These are phyloP conservation scores for Candida sp. DNA, from an alignment of 1,139 yeast species.

Conservation along the genomic window DNA sequence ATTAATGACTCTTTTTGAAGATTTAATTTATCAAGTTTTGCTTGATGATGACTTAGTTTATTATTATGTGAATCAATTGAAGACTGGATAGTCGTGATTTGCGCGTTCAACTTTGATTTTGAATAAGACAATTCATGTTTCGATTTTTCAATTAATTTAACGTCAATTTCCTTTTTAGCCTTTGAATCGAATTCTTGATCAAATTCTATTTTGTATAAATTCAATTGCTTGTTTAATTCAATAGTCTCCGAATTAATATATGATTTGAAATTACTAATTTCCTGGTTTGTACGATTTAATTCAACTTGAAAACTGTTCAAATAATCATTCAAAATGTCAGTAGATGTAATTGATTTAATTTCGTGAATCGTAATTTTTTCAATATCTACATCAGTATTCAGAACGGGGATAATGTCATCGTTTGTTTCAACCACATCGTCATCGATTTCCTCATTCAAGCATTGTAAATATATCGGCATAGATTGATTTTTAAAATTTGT, in stretches of 20 bases:
- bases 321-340: slow-evolving; percentile 19
- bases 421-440: slow-evolving; percentile 7
- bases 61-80: slow-evolving; percentile 12
- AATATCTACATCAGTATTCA: slow-evolving; percentile 4
- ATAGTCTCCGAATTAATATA: slow-evolving; percentile 19
- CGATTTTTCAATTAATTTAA: slow-evolving; percentile 29
- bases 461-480: slow-evolving; percentile 21
- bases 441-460: slow-evolving; percentile 6
- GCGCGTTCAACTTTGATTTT: slow-evolving; percentile 30
- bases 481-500: slow-evolving; percentile 37
- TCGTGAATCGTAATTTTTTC: slow-evolving; percentile 13
- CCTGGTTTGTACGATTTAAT: slow-evolving; percentile 20
- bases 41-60: slow-evolving; percentile 21
- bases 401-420: slow-evolving; percentile 5
- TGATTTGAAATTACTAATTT: slow-evolving; percentile 19
- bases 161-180: slow-evolving; percentile 27
- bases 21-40: slow-evolving; percentile 19
- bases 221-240: slow-evolving; percentile 17
- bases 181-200: slow-evolving; percentile 30
- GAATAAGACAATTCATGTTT: slow-evolving; percentile 23
- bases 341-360: slow-evolving; percentile 14
- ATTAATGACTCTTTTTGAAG: slow-evolving; percentile 21
- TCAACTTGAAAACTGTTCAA: slow-evolving; percentile 27
- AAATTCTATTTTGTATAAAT: slow-evolving; percentile 21
- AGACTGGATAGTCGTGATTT: slow-evolving; percentile 20